A percentile compares a stretch with the other conserved stretches of the same genome.
Evolutionary conservation across 768 basidiomycete species (phyloP).

Genomic region (Lyophyllum semitale): DNA sequence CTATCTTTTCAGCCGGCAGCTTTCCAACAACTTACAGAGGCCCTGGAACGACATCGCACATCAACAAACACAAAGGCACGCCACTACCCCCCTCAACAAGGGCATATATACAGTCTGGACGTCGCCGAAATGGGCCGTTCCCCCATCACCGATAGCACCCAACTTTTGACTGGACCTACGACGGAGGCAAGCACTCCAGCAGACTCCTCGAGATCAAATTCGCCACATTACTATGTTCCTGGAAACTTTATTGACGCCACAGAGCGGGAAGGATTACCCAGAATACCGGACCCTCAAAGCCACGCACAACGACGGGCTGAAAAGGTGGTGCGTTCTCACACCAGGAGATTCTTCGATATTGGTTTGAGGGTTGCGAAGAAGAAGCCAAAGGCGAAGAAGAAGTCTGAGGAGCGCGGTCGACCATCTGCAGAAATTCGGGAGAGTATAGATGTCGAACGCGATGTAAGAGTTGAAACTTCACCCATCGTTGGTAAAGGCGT

Average conservation of each 20-base stretch:
- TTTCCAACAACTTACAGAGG: constrained; percentile 44
- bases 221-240: constrained; percentile 39
- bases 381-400: constrained; percentile 13
- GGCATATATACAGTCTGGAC: constrained; percentile 9
- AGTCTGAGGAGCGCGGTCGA: constrained; percentile 16
- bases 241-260: constrained; percentile 61
- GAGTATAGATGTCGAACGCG: constrained; percentile 23
- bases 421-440: constrained; percentile 8
- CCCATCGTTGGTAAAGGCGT: constrained; percentile 48
- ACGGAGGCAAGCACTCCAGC: constrained; percentile 15
- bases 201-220: constrained; percentile 10
- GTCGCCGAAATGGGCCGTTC: constrained; percentile 8
- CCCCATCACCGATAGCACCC: background rate
- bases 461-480: constrained; percentile 14
- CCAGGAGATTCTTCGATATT: background rate
- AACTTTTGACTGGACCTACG: background rate
- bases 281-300: constrained; percentile 26
- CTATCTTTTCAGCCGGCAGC: constrained; percentile 39
- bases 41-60: constrained; percentile 52
- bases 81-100: constrained; percentile 30
- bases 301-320: constrained; percentile 10
- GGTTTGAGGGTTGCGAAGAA: constrained; percentile 2
- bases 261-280: constrained; percentile 64
- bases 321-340: constrained; percentile 13
- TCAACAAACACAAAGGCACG: constrained; percentile 24